phyloP scores from a whole-genome alignment of 2,329 filamentous ascomycete species.

The Ascochyta lentis region DNA sequence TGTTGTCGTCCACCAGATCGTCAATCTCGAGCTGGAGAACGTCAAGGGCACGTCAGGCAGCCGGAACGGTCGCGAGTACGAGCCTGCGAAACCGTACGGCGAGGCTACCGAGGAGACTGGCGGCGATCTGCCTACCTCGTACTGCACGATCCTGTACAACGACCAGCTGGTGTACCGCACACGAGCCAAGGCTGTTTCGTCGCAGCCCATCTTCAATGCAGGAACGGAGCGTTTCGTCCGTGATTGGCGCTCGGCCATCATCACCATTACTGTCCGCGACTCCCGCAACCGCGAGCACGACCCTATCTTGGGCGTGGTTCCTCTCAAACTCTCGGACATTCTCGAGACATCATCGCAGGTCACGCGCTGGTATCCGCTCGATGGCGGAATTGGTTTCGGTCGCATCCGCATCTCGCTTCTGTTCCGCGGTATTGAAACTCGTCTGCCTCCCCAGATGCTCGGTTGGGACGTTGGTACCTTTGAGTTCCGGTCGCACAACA shows the following conservation, averaged over 20 bases:
- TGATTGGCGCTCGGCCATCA: constrained; percentile 87
- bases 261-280: constrained; percentile 89
- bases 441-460: constrained; percentile 81
- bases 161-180: constrained; percentile 92
- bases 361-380: constrained; percentile 94
- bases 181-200: constrained; percentile 90
- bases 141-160: constrained; percentile 91
- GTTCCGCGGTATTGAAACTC: constrained; percentile 87
- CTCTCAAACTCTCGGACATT: constrained; percentile 86
- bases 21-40: constrained; percentile 90
- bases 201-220: constrained; percentile 96
- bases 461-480: constrained; percentile 97
- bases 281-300: constrained; percentile 90
- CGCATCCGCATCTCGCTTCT: constrained; percentile 86
- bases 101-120: constrained; percentile 86
- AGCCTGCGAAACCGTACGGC: constrained; percentile 83
- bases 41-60: constrained; percentile 84
- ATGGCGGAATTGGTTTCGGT: constrained; percentile 90
- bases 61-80: constrained; percentile 83
- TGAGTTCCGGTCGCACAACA: constrained; percentile 76
- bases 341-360: constrained; percentile 85
- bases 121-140: constrained; percentile 82
- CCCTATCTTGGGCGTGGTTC: constrained; percentile 90
- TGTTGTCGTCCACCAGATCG: constrained; percentile 90
- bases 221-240: constrained; percentile 92